These are phyloP conservation scores for Phoma sp. DNA, from an alignment of 2,329 filamentous ascomycete species.

Conservation along the genomic window DNA sequence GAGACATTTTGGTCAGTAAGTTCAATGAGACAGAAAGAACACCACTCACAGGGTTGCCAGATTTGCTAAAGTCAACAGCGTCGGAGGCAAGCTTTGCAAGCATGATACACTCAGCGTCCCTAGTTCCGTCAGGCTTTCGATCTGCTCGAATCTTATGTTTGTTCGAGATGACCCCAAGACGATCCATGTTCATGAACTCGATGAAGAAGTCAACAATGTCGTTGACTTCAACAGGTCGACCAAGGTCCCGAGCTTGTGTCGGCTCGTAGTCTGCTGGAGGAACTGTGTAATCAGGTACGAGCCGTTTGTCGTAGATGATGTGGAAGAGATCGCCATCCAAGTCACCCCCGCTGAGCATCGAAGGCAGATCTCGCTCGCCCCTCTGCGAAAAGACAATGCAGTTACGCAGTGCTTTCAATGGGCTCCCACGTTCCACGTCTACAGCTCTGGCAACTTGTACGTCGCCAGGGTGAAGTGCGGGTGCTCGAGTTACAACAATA, in stretches of 20 bases:
- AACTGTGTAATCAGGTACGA: slow-evolving; percentile 56
- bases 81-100: slow-evolving; percentile 49
- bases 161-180: slow-evolving; percentile 51
- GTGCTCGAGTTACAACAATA: slow-evolving; percentile 76
- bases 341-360: slow-evolving; percentile 80
- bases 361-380: slow-evolving; percentile 76
- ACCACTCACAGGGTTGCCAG: slow-evolving; percentile 26
- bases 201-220: slow-evolving; percentile 85
- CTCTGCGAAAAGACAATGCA: slow-evolving; percentile 79
- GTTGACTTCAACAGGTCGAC: slow-evolving; percentile 61
- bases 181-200: slow-evolving; percentile 52
- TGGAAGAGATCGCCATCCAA: slow-evolving; percentile 85
- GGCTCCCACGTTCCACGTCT: slow-evolving; percentile 63
- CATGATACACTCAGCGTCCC: slow-evolving; percentile 40
- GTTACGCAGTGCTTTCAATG: slow-evolving; percentile 69
- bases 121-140: slow-evolving; percentile 37
- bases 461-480: slow-evolving; percentile 82
- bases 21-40: neutral
- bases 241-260: slow-evolving; percentile 63
- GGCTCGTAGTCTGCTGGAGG: slow-evolving; percentile 73
- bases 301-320: slow-evolving; percentile 71
- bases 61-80: slow-evolving; percentile 42
- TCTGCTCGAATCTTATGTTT: slow-evolving; percentile 53
- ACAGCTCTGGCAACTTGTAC: slow-evolving; percentile 70
- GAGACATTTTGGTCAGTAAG: neutral